Evolutionary conservation across 345 rosid species (phyloP), one percentile per base, ranked within the genome.

Genomic region (Trapa bicornis): DNA sequence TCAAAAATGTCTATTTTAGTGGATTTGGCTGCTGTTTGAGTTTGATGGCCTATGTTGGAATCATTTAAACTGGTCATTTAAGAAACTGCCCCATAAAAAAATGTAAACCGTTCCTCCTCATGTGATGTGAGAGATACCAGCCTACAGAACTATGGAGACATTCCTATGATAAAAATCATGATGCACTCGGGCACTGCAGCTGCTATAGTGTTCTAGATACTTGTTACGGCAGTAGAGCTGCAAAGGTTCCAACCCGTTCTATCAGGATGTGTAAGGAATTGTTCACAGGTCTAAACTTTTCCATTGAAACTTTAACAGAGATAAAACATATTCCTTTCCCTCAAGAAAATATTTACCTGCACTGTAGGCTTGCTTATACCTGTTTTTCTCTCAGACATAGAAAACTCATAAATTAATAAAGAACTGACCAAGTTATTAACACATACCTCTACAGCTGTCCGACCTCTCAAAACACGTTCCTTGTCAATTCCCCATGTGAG

Each of bases 401-500:
- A 3, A 58, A 3, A 61, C 64, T 61, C 37, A 33, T 39, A 61
- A 61, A 61, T 32, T 33, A 17, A 32, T 35, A 17, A 61, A 37
- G 65, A 7, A 61, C n/a, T 61, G 17, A 36, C 16, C 35, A 68
- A 39, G 48, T 61, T 53, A 67, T 61, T 48, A 38, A 41, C 63
- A 52, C 52, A 43, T 86, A 91, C 99, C 97, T 94, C 99, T 63
- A 87, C 75, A 80, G 95, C 99, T 80, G 96, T 91, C 32, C 97
- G 81, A 45, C 96, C 92, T 75, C 81, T 86, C 76, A 94, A 83
- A 67, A 88, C 96, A 50, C 97, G 82, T 75, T 91, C 97, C 78
- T 84, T 91, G 74, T 94, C 99, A 72, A 91, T 80, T 67, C 99
- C 99, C 99, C 97, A 94, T 41, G 95, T 80, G 72, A 94, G 91